Conservation (phyloP, 305 asterid species). For the Fraxinus ornus region DNA sequence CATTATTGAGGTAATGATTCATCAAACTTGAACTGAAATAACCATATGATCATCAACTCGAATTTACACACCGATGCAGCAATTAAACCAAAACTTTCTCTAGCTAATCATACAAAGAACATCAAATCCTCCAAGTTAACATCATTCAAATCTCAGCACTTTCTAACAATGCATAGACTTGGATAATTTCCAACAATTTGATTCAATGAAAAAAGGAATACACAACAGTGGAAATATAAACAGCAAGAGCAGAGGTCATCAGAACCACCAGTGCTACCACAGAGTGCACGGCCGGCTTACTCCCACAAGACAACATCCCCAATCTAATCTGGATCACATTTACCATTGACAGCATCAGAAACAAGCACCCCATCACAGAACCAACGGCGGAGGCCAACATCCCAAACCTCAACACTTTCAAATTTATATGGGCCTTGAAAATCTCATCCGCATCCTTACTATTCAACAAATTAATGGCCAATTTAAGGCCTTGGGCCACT, state of each 20-base stretch:
- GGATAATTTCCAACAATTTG: neutral
- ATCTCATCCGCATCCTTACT: conserved; percentile 45
- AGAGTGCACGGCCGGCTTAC: conserved; percentile 34
- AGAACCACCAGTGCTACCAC: conserved; percentile 27
- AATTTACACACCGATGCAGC: neutral
- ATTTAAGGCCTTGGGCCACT: conserved; percentile 52
- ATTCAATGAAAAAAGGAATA: neutral
- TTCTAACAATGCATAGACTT: neutral
- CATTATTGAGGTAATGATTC: neutral
- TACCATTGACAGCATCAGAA: conserved; percentile 48
- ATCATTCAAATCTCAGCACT: neutral
- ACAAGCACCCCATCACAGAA: conserved; percentile 45
- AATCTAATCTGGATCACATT: conserved; percentile 47
- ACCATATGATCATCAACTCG: neutral
- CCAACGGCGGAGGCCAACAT: conserved; percentile 50
- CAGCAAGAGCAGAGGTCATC: conserved; percentile 38
- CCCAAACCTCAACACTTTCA: conserved; percentile 38
- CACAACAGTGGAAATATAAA: conserved; percentile 28
- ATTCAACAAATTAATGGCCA: conserved; percentile 42
- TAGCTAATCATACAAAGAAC: neutral
- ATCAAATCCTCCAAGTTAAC: neutral
- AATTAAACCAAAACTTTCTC: neutral
- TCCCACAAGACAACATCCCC: conserved; percentile 48
- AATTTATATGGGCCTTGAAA: conserved; percentile 47
- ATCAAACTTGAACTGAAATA: neutral